Evolutionary conservation across 352 stramenopile species (phyloP).

Genomic region (Thalassiosira exigua): DNA sequence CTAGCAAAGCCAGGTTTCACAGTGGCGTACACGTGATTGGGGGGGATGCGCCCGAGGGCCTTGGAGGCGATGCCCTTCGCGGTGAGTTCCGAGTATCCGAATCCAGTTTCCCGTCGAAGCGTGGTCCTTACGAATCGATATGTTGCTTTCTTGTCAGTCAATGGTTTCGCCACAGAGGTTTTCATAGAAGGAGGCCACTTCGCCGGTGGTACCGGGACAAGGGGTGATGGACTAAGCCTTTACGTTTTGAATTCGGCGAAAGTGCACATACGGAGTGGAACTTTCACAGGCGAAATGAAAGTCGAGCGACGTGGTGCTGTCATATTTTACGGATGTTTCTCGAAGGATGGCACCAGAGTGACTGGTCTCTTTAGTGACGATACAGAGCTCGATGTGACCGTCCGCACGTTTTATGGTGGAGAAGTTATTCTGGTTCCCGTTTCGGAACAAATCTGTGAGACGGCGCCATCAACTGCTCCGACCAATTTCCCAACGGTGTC

Average conservation of each 20-base stretch:
- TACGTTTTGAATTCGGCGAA: conserved; percentile 43
- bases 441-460: conserved; percentile 46
- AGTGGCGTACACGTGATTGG: conserved; percentile 30
- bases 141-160: conserved; percentile 30
- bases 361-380: conserved; percentile 36
- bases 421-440: conserved; percentile 25
- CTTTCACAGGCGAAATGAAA: conserved; percentile 36
- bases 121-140: too few species aligned
- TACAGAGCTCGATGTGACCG: conserved; percentile 15
- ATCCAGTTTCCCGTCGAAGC: too few species aligned
- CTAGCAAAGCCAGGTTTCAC: conserved; percentile 44
- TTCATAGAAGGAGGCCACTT: conserved; percentile 45
- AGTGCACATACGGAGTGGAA: conserved; percentile 38
- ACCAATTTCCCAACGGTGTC: conserved; percentile 46
- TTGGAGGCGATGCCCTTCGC: conserved; percentile 39
- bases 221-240: conserved; percentile 32
- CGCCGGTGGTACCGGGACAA: conserved; percentile 25
- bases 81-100: too few species aligned
- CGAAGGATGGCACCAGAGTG: conserved; percentile 18
- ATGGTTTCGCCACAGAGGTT: conserved; percentile 45
- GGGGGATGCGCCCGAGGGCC: conserved; percentile 25
- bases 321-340: conserved; percentile 50
- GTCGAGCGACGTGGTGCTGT: conserved; percentile 16
- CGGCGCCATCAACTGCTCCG: conserved; percentile 25
- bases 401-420: conserved; percentile 16